Evolutionary conservation across 2,329 filamentous ascomycete species (phyloP), one percentile per base, ranked within the genome.

Genomic region (Claviceps sp.): DNA sequence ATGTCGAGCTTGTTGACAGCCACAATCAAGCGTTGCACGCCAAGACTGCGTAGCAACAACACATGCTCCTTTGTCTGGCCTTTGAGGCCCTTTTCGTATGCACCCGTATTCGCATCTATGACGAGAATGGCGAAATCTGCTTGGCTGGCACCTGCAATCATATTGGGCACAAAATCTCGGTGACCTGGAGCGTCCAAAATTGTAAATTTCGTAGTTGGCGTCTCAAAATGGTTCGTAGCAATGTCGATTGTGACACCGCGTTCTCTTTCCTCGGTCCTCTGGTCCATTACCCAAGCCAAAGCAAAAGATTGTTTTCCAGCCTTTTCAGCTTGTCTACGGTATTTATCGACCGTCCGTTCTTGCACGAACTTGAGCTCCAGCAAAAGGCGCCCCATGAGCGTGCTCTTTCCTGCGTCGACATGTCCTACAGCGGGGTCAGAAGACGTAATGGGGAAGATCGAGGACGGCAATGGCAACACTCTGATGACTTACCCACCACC

Each of bases 341-440:
- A 90, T 64, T 86, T 91, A 52, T 95, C 89, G 55, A 98, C 77
- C 0, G 90, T 91, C 54, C 90, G 77, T 63, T 95, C 82, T 58
- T 95, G 87, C 6, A 98, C 82, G 26, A 90, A 86, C 54, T 90
- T 86, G 42, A 95, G 77, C 60, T 98, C 93, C 43, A 91, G 82
- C 5, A 98, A 73, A 30, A 98, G 69, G n/a, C 93, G 82, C 0
- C 91, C 93, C 91, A 98, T 97, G 40, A 98, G 76, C 5, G 93
- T 98, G 65, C 89, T 96, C 69, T 98, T 98, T 50, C 93, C 93
- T 50, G 94, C 91, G 66, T 98, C 93, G 52, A 98, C 93, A 65
- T 98, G 93, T 14, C 93, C 89, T 89, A 16, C 2, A 16, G 17
- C 43, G 14, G 4, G 19, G 54, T 17, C 52, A 39, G 41, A 37